phyloP scores from a whole-genome alignment of 2,329 filamentous ascomycete species.

The Exophiala sp. region DNA sequence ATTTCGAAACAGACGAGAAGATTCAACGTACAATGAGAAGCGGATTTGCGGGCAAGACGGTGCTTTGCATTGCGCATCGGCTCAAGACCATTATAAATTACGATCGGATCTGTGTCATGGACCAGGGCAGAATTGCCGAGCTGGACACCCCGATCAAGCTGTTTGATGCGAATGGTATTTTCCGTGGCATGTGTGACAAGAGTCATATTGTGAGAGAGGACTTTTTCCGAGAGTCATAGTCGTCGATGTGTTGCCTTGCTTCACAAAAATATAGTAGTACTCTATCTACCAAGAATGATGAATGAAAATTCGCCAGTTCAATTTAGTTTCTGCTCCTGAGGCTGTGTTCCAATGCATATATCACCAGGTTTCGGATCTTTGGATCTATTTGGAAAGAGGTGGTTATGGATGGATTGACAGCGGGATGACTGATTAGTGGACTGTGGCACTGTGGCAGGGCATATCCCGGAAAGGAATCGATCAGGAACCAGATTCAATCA shows the following conservation, averaged over 20 bases:
- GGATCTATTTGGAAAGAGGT: too few relatives aligned
- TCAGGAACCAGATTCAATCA: too few relatives aligned
- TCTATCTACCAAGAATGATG: too few relatives aligned
- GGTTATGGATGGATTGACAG: too few relatives aligned
- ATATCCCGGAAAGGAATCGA: too few relatives aligned
- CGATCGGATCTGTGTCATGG: slow-evolving; percentile 96
- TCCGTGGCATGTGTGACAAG: slow-evolving; percentile 83
- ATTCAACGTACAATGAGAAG: slow-evolving; percentile 85
- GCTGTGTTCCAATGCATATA: too few relatives aligned
- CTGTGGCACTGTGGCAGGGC: too few relatives aligned
- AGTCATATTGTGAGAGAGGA: slow-evolving; percentile 64
- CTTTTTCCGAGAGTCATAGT: slow-evolving; percentile 24
- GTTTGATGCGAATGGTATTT: slow-evolving; percentile 73
- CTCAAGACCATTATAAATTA: slow-evolving; percentile 90
- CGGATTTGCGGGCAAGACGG: slow-evolving; percentile 79
- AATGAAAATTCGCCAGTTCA: too few relatives aligned
- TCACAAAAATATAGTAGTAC: too few relatives aligned
- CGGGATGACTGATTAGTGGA: too few relatives aligned
- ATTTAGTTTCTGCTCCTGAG: too few relatives aligned
- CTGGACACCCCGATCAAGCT: slow-evolving; percentile 71
- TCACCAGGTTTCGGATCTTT: too few relatives aligned
- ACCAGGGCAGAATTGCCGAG: slow-evolving; percentile 81
- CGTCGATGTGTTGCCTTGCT: background rate
- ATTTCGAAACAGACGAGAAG: slow-evolving; percentile 95
- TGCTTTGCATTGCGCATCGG: slow-evolving; percentile 89